Evolutionary conservation across 768 basidiomycete genomes (phyloP), one percentile per base, ranked within the genome.

Genomic region (Mycena vitilis): DNA sequence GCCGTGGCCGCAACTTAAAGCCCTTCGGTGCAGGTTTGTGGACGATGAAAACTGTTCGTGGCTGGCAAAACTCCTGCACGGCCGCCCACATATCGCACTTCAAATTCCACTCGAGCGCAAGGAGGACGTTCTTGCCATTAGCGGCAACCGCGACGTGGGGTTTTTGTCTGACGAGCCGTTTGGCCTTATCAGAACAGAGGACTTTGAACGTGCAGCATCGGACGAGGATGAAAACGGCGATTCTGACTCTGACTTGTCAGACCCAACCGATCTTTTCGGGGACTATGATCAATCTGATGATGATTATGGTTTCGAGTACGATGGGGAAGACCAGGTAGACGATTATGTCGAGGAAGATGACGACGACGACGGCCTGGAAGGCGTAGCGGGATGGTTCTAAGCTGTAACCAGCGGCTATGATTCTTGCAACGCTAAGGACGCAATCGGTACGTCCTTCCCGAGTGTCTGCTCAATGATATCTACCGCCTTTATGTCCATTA

Each of bases 401-500:
- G 6, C 52, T 34, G n/a, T 34, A 12, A n/a, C 48, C 12, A 11
- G 12, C 20, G 57, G 20, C 45, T 60, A 69, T 48, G 34, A 53
- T 69, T 54, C 25, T 37, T 56, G 49, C 55, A 62, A 56, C 11
- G 49, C 57, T 69, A 69, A 37, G n/a, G 56, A 23, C 20, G 68
- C 72, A 22, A 78, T 68, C 56, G 80, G 80, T 37, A 81, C 77
- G 65, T 80, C 74, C 73, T 89, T 89, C 69, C 84, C 82, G 36
- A 94, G 81, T 51, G 82, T 86, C 71, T 83, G 82, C 78, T 94
- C 93, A 52, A 95, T 86, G 73, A 84, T 87, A 44, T 95, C 90
- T n/a, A 96, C 89, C 4, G 95, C 95, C 61, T 88, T 86, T 67
- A 92, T 75, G 75, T 98, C 96, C 76, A 98, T 74, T 42, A 98